Base-by-base conservation (phyloP, 495 filamentous ascomycete genomes). In the Schizothecium vesticola region DNA sequence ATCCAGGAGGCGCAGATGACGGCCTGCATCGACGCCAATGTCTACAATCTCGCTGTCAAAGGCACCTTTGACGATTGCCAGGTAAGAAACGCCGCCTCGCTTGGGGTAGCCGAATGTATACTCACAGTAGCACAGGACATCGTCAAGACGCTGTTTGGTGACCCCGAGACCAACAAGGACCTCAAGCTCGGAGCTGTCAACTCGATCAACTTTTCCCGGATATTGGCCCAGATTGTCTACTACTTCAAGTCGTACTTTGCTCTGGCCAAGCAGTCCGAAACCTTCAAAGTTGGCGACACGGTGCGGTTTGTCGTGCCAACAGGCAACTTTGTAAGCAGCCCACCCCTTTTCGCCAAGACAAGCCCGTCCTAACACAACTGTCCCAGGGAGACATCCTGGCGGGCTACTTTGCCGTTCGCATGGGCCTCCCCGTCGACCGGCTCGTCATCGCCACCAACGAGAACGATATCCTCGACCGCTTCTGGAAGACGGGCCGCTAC, bases 1-100 rank as follows among this genome's bases (percentile, higher is more conserved):
- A 89, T 97, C 66, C 95, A 97, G 76, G 91, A 97, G 78, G 90
- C 88, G 3, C 95, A 98, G 80, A 97, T 99, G 95, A 97, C 92
- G 1, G 95, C 94, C 0, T 88, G 92, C 65, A 78, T 90, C 24
- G 95, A 97, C 74, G 79, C 82, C 61, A 99, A 99, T 79, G 90
- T 97, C 10, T 91, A 97, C 83, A 94, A 93, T 78, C 78, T 98
- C 1, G 86, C 91, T 59, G 89, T 97, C 16, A 86, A 88, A 62
- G 94, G 94, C 36, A 92, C 91, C 2, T 97, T 99, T 80, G 95
- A 99, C 72, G 91, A 98, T 76, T 98, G 94, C 80, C 94, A 96
- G 79, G 87, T 89, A 79, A 61, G 75, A 21, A 66, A 6, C 2
- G 3, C 0, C 12, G n/a, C 5, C 11, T 21, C 16, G 19, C 7